phyloP scores from a whole-genome alignment of 2,329 filamentous ascomycete genomes.

The Xylariaceae sp. region DNA sequence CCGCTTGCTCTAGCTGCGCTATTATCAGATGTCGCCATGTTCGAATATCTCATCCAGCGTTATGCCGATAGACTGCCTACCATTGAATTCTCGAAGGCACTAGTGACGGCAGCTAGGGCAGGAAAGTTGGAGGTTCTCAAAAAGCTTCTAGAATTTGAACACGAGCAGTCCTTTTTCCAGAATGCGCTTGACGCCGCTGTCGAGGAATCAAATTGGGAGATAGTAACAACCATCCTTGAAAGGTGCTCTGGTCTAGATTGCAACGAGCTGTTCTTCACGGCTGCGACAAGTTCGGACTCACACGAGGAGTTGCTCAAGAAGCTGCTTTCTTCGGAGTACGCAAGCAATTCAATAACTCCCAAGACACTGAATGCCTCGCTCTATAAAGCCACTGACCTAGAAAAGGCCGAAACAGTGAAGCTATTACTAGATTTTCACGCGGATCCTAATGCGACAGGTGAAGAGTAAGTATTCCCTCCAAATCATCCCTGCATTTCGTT shows the following conservation, averaged over 20 bases:
- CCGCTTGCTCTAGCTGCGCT: constrained; percentile 39
- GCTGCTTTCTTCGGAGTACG: constrained; percentile 36
- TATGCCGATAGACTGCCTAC: constrained; percentile 38
- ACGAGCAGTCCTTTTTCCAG: constrained; percentile 34
- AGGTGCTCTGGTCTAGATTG: constrained; percentile 33
- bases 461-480: constrained; percentile 31
- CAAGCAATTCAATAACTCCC: constrained; percentile 32
- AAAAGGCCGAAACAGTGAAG: constrained; percentile 37
- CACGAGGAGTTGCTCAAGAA: constrained; percentile 36
- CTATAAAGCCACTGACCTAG: constrained; percentile 39
- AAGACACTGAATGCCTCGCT: constrained; percentile 35
- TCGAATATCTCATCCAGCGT: constrained; percentile 39
- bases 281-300: constrained; percentile 33
- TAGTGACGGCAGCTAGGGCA: constrained; percentile 37
- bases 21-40: constrained; percentile 39
- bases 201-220: constrained; percentile 37
- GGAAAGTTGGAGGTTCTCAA: constrained; percentile 41
- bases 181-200: constrained; percentile 34
- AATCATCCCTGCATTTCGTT: neutral
- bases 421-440: constrained; percentile 37
- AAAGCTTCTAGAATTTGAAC: constrained; percentile 36
- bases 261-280: constrained; percentile 34
- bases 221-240: constrained; percentile 36
- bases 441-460: constrained; percentile 37
- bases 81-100: constrained; percentile 38